These are phyloP conservation scores for Kwoniella botswanensis DNA, from an alignment of 768 basidiomycete genomes.

Conservation along the genomic window DNA sequence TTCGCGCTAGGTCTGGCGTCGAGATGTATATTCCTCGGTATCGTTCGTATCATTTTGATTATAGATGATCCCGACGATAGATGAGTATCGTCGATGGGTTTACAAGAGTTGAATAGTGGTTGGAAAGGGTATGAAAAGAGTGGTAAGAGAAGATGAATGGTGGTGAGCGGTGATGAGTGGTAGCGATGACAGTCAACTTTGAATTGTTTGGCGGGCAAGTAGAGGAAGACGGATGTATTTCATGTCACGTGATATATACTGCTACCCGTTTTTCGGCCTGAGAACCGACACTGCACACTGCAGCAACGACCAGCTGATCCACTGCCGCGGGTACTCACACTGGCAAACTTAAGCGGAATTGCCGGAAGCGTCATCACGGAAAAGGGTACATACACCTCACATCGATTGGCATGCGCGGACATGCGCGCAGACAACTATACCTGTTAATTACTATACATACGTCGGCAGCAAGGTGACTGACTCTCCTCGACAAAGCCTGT, in stretches of 20 bases:
- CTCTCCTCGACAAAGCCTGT: too few relatives aligned
- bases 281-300: constrained; percentile 4
- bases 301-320: not conserved
- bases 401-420: not conserved
- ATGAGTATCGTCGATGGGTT: constrained; percentile 9
- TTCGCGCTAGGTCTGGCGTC: not conserved
- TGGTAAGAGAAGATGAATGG: not conserved
- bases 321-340: constrained; percentile 9
- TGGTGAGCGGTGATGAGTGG: not conserved
- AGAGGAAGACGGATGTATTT: not conserved
- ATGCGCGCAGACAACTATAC: not conserved
- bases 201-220: not conserved
- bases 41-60: constrained; percentile 42
- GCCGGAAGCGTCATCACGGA: constrained; percentile 11
- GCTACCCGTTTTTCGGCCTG: constrained; percentile 4
- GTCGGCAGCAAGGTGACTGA: too few relatives aligned
- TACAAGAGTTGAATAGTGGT: not conserved
- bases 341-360: not conserved
- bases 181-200: constrained; percentile 5
- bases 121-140: too few relatives aligned
- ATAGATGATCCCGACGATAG: constrained; percentile 4
- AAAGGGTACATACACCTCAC: not conserved
- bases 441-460: not conserved
- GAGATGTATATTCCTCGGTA: constrained; percentile 33
- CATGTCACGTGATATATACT: not conserved